Conservation (phyloP, 192 early-diverging fungal genomes). For the Entomortierella parvispora region DNA sequence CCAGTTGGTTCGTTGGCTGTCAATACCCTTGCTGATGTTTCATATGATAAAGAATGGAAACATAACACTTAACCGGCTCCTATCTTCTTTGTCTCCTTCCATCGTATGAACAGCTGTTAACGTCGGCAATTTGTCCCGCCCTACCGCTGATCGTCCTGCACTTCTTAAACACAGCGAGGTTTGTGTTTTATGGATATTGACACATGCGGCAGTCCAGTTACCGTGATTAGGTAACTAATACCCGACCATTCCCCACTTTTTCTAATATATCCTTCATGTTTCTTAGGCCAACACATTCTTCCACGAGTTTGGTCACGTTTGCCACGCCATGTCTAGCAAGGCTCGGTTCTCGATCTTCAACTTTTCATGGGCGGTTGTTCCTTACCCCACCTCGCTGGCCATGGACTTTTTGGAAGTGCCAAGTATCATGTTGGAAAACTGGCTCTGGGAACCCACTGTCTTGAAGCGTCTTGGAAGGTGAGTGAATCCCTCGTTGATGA, state of each 20-base stretch:
- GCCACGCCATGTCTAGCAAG: conserved; percentile 59
- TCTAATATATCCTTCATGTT: background rate
- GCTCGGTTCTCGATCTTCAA: conserved; percentile 70
- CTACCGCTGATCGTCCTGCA: conserved; percentile 72
- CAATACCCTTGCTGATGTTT: too few species aligned
- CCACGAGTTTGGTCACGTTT: conserved; percentile 80
- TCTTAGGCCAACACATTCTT: conserved; percentile 69
- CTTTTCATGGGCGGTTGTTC: conserved; percentile 75
- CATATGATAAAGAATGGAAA: too few species aligned
- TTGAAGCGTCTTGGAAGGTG: conserved; percentile 52
- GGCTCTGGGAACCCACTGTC: conserved; percentile 73
- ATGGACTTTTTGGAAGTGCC: conserved; percentile 92
- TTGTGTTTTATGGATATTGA: background rate
- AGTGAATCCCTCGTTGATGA: background rate
- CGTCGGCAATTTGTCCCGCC: conserved; percentile 49
- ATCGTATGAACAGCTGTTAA: conserved; percentile 24
- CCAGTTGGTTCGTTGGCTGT: conserved; percentile 25
- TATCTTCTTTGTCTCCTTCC: background rate
- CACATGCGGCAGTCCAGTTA: conserved; percentile 13
- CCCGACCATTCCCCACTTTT: background rate
- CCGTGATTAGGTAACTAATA: too few species aligned
- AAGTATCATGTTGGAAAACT: conserved; percentile 92
- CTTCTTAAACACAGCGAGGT: conserved; percentile 85
- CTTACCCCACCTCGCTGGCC: conserved; percentile 82
- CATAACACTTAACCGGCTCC: background rate